Evolutionary conservation across 2,329 filamentous ascomycete genomes (phyloP).

Genomic region (Botrytis squamosa): DNA sequence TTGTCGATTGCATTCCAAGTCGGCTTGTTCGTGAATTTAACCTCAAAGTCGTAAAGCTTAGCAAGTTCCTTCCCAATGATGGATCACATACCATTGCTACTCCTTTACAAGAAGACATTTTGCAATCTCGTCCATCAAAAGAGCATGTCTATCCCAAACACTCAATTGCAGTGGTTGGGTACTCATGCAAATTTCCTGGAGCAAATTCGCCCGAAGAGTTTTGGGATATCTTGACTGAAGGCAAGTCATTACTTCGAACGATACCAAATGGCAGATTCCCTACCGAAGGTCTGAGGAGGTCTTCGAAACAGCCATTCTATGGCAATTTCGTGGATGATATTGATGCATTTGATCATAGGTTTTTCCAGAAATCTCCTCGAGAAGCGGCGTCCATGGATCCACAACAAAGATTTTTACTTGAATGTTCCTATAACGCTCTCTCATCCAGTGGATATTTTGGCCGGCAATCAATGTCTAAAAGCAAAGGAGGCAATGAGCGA

Average conservation of each 20-base stretch:
- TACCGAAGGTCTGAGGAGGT: constrained; percentile 38
- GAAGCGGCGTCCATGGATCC: constrained; percentile 29
- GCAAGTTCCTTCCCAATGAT: background rate
- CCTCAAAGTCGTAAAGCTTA: constrained; percentile 1
- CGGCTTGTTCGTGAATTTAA: constrained; percentile 13
- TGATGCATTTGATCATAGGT: constrained; percentile 24
- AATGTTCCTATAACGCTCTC: constrained; percentile 24
- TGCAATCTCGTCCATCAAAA: background rate
- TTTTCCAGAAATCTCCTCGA: constrained; percentile 23
- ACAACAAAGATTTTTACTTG: constrained; percentile 22
- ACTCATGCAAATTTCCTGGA: constrained; percentile 43
- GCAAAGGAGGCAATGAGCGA: background rate
- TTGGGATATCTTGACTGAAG: constrained; percentile 47
- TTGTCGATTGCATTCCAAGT: constrained; percentile 1
- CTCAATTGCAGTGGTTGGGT: constrained; percentile 41
- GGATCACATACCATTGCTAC: background rate
- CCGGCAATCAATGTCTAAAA: background rate
- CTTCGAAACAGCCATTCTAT: background rate
- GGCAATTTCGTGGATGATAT: constrained; percentile 22
- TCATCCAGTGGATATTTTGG: constrained; percentile 18
- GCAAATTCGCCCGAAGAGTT: constrained; percentile 46
- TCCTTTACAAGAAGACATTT: background rate
- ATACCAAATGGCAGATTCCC: constrained; percentile 39
- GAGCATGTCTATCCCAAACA: constrained; percentile 21
- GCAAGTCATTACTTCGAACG: constrained; percentile 20